A percentile compares a stretch with the other conserved stretches of the same genome.
phyloP scores from a whole-genome alignment of 768 basidiomycete species.

The Tylopilus intermedius region DNA sequence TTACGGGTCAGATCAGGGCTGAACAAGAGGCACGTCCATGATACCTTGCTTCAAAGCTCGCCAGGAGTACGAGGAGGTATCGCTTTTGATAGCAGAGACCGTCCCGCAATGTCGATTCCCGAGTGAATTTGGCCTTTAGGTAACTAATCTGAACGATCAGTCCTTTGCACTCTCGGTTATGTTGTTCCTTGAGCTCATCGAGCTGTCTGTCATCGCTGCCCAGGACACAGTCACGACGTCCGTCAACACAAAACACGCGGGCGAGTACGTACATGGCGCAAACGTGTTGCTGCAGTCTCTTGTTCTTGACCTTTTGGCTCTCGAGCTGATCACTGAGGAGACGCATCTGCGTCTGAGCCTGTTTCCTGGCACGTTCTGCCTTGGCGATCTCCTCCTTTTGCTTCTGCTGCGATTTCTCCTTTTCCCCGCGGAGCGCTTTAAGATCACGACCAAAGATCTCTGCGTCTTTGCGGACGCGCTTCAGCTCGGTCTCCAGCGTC shows the following conservation, averaged over 20 bases:
- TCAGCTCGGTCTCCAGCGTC: constrained; percentile 65
- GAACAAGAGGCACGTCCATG: background rate
- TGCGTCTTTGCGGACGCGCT: constrained; percentile 70
- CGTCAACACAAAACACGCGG: background rate
- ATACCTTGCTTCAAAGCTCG: constrained; percentile 67
- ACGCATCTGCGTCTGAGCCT: constrained; percentile 60
- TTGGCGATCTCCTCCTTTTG: constrained; percentile 52
- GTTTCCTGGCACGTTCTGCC: constrained; percentile 63
- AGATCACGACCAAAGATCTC: constrained; percentile 76
- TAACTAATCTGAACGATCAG: constrained; percentile 87
- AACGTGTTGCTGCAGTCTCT: constrained; percentile 47
- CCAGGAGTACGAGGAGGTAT: constrained; percentile 74
- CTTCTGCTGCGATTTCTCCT: constrained; percentile 53
- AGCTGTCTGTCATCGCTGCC: constrained; percentile 52
- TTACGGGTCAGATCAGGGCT: constrained; percentile 1
- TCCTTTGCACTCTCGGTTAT: constrained; percentile 86
- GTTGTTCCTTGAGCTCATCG: constrained; percentile 52
- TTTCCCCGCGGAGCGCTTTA: constrained; percentile 59
- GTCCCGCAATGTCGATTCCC: constrained; percentile 76
- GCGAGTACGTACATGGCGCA: constrained; percentile 50
- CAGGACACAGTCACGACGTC: constrained; percentile 1
- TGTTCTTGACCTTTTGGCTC: constrained; percentile 38
- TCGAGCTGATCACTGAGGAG: constrained; percentile 64
- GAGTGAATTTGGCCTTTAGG: constrained; percentile 84
- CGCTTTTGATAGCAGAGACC: constrained; percentile 83